Conservation (phyloP, 1,284 basidiomycete species). For the Xanthoconium separans region DNA sequence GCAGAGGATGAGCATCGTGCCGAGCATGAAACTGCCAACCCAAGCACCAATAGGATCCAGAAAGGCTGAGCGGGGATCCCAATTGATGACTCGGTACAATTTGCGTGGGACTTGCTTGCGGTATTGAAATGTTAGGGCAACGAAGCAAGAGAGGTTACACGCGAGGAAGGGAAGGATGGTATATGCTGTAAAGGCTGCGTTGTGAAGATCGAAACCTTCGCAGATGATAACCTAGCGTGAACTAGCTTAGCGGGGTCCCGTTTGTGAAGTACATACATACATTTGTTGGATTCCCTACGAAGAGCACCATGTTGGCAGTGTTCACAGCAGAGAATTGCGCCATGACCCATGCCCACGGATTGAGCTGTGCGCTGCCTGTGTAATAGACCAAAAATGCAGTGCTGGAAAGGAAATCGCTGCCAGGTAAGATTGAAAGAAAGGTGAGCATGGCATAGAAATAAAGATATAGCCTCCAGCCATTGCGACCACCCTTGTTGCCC, state of each 20-base stretch:
- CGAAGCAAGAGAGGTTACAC: slow-evolving; percentile 54
- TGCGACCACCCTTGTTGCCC: slow-evolving; percentile 70
- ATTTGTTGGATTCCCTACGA: slow-evolving; percentile 74
- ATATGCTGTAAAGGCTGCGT: slow-evolving; percentile 68
- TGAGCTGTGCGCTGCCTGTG: slow-evolving; percentile 62
- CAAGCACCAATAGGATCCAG: slow-evolving; percentile 50
- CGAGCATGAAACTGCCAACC: slow-evolving; percentile 50
- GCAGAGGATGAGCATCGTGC: slow-evolving; percentile 47
- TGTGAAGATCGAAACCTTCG: slow-evolving; percentile 58
- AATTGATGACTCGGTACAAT: slow-evolving; percentile 38
- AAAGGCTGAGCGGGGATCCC: slow-evolving; percentile 47
- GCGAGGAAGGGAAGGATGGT: slow-evolving; percentile 69
- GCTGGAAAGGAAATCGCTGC: slow-evolving; percentile 91
- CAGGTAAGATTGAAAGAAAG: slow-evolving; percentile 74
- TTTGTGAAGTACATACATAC: slow-evolving; percentile 31
- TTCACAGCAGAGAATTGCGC: slow-evolving; percentile 72
- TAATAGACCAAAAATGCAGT: slow-evolving; percentile 88
- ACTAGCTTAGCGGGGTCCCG: background rate
- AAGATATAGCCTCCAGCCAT: slow-evolving; percentile 70
- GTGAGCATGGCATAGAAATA: slow-evolving; percentile 84
- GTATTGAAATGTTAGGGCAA: slow-evolving; percentile 55
- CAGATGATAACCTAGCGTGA: slow-evolving; percentile 50
- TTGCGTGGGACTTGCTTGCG: slow-evolving; percentile 46
- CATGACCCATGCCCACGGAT: slow-evolving; percentile 49
- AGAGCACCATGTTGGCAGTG: slow-evolving; percentile 68